Conservation (phyloP, 768 basidiomycete species). For the Macrolepiota fuliginosa region DNA sequence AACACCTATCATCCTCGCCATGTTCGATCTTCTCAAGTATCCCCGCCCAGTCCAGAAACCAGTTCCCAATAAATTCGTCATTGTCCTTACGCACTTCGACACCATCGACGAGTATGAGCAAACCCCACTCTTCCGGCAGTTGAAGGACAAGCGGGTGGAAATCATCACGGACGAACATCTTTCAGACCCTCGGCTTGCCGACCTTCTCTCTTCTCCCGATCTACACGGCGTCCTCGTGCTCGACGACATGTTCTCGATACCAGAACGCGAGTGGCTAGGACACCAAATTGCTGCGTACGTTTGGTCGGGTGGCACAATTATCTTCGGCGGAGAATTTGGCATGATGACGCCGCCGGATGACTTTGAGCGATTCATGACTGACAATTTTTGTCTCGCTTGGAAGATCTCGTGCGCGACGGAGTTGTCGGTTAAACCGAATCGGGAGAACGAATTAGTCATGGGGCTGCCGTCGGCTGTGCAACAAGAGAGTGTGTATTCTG, state of each 20-base stretch:
- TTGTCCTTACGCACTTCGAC: constrained; percentile 23
- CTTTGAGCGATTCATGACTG: constrained; percentile 22
- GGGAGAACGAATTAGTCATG: constrained; percentile 15
- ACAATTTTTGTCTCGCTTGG: constrained; percentile 34
- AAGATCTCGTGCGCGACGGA: constrained; percentile 18
- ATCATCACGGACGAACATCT: constrained; percentile 15
- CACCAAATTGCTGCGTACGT: constrained; percentile 30
- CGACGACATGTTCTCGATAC: constrained; percentile 26
- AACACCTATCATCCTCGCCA: constrained; percentile 27
- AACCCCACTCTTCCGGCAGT: constrained; percentile 20
- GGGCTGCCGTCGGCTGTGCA: constrained; percentile 19
- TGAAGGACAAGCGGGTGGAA: constrained; percentile 19
- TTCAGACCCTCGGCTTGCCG: constrained; percentile 21
- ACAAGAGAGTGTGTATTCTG: constrained; percentile 25
- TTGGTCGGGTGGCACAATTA: constrained; percentile 33
- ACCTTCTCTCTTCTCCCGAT: constrained; percentile 26
- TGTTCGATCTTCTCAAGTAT: constrained; percentile 25
- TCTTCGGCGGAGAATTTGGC: constrained; percentile 29
- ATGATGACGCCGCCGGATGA: constrained; percentile 14
- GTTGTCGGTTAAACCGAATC: constrained; percentile 17
- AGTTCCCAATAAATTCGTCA: constrained; percentile 21
- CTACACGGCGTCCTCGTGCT: constrained; percentile 34
- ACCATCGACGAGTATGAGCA: constrained; percentile 13
- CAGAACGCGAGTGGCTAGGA: constrained; percentile 24
- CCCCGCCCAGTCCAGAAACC: constrained; percentile 12